Conservation (phyloP, 192 early-diverging fungal genomes). For the Jimgerdemannia flammicorona region DNA sequence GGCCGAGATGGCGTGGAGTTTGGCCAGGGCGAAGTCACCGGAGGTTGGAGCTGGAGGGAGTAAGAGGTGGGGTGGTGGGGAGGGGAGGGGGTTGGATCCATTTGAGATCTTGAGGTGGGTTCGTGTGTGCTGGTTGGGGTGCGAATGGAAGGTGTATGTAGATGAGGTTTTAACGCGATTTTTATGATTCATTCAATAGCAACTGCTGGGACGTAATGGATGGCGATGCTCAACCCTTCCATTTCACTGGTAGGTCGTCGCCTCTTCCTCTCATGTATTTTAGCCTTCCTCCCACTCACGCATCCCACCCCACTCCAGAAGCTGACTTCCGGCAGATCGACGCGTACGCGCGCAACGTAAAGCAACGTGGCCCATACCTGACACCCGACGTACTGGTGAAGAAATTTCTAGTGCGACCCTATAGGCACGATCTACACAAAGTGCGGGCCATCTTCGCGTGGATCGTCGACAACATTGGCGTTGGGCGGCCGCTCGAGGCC, state of each 20-base stretch:
- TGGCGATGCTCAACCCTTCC: not conserved
- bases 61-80: not conserved
- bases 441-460: conserved; percentile 65
- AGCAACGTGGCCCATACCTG: conserved; percentile 51
- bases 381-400: conserved; percentile 58
- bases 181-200: not conserved
- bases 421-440: conserved; percentile 51
- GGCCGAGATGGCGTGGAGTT: conserved; percentile 10
- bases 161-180: not conserved
- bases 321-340: conserved; percentile 60
- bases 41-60: not conserved
- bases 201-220: not conserved
- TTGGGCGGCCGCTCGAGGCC: conserved; percentile 12
- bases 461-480: conserved; percentile 62
- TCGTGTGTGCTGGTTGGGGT: not conserved
- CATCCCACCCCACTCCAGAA: not conserved
- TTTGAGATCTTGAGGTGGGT: conserved; percentile 23
- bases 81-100: conserved; percentile 10
- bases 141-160: not conserved
- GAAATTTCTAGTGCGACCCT: conserved; percentile 65
- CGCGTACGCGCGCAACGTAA: conserved; percentile 60
- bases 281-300: not conserved
- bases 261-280: not conserved
- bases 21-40: not conserved
- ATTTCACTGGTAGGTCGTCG: not conserved